These are phyloP conservation scores for Fusarium miscanthi DNA, from an alignment of 2,329 filamentous ascomycete genomes.

Conservation along the genomic window DNA sequence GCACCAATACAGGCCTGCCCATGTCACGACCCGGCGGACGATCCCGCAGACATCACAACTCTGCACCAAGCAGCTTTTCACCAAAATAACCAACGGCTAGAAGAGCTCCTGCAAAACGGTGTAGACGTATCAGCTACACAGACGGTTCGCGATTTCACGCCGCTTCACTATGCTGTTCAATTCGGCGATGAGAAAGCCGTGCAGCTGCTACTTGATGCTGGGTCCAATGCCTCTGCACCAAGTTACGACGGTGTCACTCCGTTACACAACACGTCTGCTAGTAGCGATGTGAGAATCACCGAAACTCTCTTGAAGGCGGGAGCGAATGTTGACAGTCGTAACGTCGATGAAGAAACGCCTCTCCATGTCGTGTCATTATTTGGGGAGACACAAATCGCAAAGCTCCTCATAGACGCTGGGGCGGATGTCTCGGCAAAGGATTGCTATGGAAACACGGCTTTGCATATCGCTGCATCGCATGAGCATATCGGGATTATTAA, in stretches of 20 bases:
- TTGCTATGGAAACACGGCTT: not conserved
- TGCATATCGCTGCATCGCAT: not conserved
- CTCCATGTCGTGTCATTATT: not conserved
- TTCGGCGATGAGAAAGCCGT: not conserved
- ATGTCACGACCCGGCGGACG: not conserved
- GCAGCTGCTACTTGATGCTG: not conserved
- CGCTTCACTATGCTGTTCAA: not conserved
- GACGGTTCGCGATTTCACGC: not conserved
- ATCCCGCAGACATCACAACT: not conserved
- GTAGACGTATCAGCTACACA: not conserved
- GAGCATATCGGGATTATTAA: rapidly evolving
- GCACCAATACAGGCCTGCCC: not conserved
- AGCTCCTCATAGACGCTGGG: not conserved
- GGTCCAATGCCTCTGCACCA: not conserved
- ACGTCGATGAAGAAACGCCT: not conserved
- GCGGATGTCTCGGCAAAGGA: not conserved
- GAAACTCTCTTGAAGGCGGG: not conserved
- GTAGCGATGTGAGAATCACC: not conserved
- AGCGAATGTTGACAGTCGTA: not conserved
- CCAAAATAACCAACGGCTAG: not conserved
- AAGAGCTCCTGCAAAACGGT: not conserved
- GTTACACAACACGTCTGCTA: not conserved
- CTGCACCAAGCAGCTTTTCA: conserved; percentile 1
- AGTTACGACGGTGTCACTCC: not conserved
- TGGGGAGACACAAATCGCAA: not conserved